These are phyloP conservation scores for Xanthoconium separans DNA, from an alignment of 1,284 basidiomycete genomes.

Conservation along the genomic window DNA sequence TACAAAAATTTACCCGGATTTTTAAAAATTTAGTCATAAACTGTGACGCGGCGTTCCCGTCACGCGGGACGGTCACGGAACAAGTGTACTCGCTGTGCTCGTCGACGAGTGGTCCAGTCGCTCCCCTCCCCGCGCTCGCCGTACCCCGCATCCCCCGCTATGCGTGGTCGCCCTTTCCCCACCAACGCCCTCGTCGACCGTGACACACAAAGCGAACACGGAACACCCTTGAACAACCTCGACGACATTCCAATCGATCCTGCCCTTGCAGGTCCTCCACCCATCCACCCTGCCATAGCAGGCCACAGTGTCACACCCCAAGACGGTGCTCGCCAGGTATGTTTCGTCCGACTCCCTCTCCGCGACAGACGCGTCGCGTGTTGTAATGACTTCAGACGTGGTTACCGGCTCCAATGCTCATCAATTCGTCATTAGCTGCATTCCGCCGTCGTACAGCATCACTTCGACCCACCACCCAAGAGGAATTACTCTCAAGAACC, in stretches of 20 bases:
- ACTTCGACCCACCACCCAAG: slow-evolving; percentile 11
- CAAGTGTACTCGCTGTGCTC: slow-evolving; percentile 30
- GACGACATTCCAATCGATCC: slow-evolving; percentile 75
- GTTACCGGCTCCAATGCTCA: slow-evolving; percentile 20
- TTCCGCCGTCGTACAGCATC: slow-evolving; percentile 15
- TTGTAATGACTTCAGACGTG: slow-evolving; percentile 26
- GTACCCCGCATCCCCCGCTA: slow-evolving; percentile 9
- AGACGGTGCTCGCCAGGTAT: slow-evolving; percentile 29
- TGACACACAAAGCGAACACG: slow-evolving; percentile 54
- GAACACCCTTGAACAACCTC: slow-evolving; percentile 51
- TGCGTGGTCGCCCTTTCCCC: slow-evolving; percentile 64
- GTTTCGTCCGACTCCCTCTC: slow-evolving; percentile 16
- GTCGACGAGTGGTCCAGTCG: slow-evolving; percentile 25
- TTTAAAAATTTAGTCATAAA: slow-evolving; percentile 22
- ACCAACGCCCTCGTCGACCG: slow-evolving; percentile 45
- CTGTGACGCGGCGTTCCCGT: slow-evolving; percentile 32
- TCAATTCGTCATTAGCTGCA: slow-evolving; percentile 20
- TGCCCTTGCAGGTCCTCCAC: slow-evolving; percentile 45
- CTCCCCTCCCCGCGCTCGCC: slow-evolving; percentile 13
- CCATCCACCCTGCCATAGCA: slow-evolving; percentile 54
- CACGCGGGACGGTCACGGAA: slow-evolving; percentile 35
- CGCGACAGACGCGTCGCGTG: slow-evolving; percentile 53
- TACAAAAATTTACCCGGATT: slow-evolving; percentile 10
- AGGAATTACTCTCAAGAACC: slow-evolving; percentile 37
- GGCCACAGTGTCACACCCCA: slow-evolving; percentile 22